A percentile compares a stretch with the other conserved stretches of the same genome.
Conservation (phyloP, 257 asterid genomes). For the Solanum paucissectum region DNA sequence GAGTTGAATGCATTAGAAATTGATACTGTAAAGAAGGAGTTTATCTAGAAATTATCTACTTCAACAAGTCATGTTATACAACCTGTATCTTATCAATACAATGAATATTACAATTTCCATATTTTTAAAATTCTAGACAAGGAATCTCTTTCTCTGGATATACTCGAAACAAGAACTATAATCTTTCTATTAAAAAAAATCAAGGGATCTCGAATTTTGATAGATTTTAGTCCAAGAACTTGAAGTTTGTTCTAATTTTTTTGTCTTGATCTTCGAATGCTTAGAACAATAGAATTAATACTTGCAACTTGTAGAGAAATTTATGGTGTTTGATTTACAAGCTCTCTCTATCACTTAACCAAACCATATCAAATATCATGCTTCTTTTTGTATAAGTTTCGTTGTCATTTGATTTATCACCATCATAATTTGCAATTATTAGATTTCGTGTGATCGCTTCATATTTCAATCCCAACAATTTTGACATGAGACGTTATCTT, state of each 20-base stretch:
- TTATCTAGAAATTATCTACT: too few relatives aligned
- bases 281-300: background rate
- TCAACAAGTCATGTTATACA: background rate
- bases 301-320: background rate
- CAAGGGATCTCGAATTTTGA: background rate
- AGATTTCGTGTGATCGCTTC: background rate
- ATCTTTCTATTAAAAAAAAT: background rate
- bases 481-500: background rate
- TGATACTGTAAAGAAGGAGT: conserved; percentile 90
- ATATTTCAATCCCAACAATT: background rate
- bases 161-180: background rate
- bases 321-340: background rate
- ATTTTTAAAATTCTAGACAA: too few relatives aligned
- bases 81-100: background rate
- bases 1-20: conserved; percentile 93
- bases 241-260: background rate
- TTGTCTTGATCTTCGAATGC: background rate
- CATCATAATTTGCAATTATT: background rate
- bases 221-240: background rate
- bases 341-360: background rate
- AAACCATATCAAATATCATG: background rate
- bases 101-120: background rate
- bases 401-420: background rate
- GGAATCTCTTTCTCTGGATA: too few relatives aligned
- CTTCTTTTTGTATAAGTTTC: background rate